Conservation (phyloP, 495 filamentous ascomycete species). For the Pyrenula massariospora region DNA sequence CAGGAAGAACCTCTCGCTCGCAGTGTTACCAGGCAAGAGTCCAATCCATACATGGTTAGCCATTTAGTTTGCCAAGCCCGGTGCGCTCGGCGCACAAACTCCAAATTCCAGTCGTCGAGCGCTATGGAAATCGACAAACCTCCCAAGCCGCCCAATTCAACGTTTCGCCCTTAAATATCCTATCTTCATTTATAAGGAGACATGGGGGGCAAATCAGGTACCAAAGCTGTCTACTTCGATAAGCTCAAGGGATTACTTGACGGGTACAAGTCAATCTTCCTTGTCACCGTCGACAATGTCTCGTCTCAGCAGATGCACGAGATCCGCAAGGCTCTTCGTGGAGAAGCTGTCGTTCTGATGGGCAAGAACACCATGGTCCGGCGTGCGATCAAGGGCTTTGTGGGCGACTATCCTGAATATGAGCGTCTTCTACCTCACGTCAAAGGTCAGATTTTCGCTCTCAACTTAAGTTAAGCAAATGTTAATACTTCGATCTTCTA, state of each 20-base stretch:
- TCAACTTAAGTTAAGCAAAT: not conserved
- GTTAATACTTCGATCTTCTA: conserved; percentile 10
- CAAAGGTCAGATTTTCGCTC: conserved; percentile 42
- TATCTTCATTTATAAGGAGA: conserved; percentile 92
- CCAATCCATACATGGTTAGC: no score
- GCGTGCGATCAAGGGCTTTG: conserved; percentile 93
- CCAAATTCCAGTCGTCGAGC: not conserved
- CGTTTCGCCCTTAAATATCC: conserved; percentile 84
- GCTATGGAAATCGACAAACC: not conserved
- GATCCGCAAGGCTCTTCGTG: conserved; percentile 81
- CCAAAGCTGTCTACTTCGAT: conserved; percentile 98
- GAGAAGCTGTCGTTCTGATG: conserved; percentile 91
- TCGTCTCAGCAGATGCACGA: conserved; percentile 99
- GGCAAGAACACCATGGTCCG: conserved; percentile 99
- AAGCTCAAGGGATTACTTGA: conserved; percentile 92
- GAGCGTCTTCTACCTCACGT: conserved; percentile 93
- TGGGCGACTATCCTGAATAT: conserved; percentile 84
- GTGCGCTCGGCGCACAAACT: not conserved
- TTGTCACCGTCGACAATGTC: conserved; percentile 92
- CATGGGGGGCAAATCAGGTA: conserved; percentile 95
- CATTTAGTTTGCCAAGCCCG: no score
- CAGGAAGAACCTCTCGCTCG: no score
- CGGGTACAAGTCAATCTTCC: conserved; percentile 91
- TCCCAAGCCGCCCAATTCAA: no score
- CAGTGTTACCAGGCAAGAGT: no score